Base-by-base conservation (phyloP, 305 asterid species). In the Plantago coronopus region DNA sequence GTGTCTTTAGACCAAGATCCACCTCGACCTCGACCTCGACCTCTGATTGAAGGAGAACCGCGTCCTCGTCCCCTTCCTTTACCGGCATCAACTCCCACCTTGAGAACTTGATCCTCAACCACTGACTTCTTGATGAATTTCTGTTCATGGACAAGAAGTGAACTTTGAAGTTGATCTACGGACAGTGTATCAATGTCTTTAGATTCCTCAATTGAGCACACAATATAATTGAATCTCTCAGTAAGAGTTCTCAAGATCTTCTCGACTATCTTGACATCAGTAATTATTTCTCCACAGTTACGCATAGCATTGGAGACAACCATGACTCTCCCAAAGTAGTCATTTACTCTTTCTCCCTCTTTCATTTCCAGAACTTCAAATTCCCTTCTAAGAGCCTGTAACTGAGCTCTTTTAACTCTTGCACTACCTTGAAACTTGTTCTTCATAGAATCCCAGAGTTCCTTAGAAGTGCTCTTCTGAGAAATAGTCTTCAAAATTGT, bases 371-470 rank as follows among this genome's bases (percentile, higher is more conserved):
- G 25, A 27, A 31, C 4, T 16, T 55, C 43, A 9, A 29, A 55
- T 3, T 50, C 57, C 2, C n/a, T 50, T 20, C 57, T 10, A 1
- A 50, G 22, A 0, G 34, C n/a, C 31, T 50, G 31, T 6, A 50
- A 16, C 5, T 50, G 34, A 2, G 34, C 57, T 1, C 34, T 6
- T 6, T 16, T 46, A 2, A 46, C 51, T 46, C 57, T 20, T 9
- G 16, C 16, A 6, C 17, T 19, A 3, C 57, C 57, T 20, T 50
- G 57, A 50, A 2, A 22, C n/a, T 50, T 50, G 16, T 20, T 8
- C 34, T 50, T 50, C 57, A 50, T 19, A 10, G 17, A 54, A 54
- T 54, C 59, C 42, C 58, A 54, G 4, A 23, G 23, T 10, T 4
- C 10, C 20, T 54, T 54, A 6, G 40, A 23, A 1, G 59, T 54